Conservation (phyloP, 1,284 basidiomycete species). For the Ceratobasidium sp. region DNA sequence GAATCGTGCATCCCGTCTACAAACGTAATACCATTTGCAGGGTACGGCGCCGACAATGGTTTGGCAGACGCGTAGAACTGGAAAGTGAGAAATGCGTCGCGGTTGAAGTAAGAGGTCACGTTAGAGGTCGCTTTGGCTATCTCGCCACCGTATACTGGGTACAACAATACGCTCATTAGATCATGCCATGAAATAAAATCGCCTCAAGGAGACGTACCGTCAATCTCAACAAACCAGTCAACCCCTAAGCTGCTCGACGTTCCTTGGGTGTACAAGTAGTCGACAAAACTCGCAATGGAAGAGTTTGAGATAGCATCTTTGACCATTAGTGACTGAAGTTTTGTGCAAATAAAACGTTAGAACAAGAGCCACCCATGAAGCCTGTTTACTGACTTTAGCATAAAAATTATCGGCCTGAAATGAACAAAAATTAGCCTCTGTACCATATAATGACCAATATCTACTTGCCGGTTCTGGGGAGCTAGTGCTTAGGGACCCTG, state of each 20-base stretch:
- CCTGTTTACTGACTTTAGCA: conserved; percentile 55
- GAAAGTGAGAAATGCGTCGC: conserved; percentile 52
- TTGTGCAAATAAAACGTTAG: conserved; percentile 55
- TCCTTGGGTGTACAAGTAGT: conserved; percentile 39
- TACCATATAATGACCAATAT: not conserved
- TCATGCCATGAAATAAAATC: too few species aligned
- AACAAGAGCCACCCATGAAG: not conserved
- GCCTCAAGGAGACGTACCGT: too few species aligned
- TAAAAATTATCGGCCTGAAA: conserved; percentile 62
- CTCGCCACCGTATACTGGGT: conserved; percentile 50
- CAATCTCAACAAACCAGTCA: conserved; percentile 47
- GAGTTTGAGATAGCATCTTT: conserved; percentile 44
- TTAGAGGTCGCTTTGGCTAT: conserved; percentile 50
- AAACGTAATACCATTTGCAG: conserved; percentile 51
- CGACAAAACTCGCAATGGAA: conserved; percentile 42
- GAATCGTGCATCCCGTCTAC: conserved; percentile 51
- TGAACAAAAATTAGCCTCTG: not conserved
- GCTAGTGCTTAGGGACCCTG: conserved; percentile 9
- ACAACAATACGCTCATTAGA: not conserved
- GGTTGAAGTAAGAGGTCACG: conserved; percentile 52
- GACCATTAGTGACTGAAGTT: conserved; percentile 53
- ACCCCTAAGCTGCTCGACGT: conserved; percentile 20
- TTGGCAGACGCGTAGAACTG: conserved; percentile 55
- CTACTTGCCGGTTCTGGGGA: conserved; percentile 38
- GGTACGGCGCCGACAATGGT: conserved; percentile 53